Evolutionary conservation across 2,329 filamentous ascomycete genomes (phyloP), one percentile per base, ranked within the genome.

Genomic region (Sclerotinia spermophila): DNA sequence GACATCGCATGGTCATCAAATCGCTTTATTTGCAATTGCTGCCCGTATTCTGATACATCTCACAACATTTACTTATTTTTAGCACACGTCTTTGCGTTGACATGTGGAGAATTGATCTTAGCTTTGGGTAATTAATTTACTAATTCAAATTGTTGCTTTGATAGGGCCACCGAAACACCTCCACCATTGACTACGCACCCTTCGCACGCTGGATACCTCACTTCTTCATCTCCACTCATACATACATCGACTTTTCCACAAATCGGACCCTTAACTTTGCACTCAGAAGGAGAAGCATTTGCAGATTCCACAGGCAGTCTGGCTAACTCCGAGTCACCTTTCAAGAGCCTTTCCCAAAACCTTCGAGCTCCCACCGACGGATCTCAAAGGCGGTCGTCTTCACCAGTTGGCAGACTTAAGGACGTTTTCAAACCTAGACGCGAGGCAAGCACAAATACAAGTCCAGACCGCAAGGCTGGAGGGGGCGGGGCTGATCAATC

Each of bases 341-440:
- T 72, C 79, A 78, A 64, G 15, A 69, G 73, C 76, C 79, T 80
- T 65, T 81, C 81, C 60, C 80, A 70, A 40, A 74, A 76, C 71
- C 82, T 83, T 72, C 83, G 79, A 75, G 81, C 80, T 69, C 83
- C 82, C 62, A 78, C 77, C 74, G 82, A 80, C 75, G 82, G 82
- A 72, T 78, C 81, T 60, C 82, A 82, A 73, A 86, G 86, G 75
- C 86, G 91, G 72, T 88, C 88, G 35, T 84, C 87, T 30, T 94
- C 93, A 15, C 91, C 92, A 17, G 88, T 86, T 67, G 87, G 89
- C 77, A 92, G 89, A 77, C 83, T 95, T 72, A 91, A 87, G 79
- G 89, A 90, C 77, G 91, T 90, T 19, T 93, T 96, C 77, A 86
- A 82, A 71, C 82, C 84, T 33, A 73, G 73, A 56, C 74, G 74